Evolutionary conservation across 805 yeast species (phyloP), one percentile per base, ranked within the genome.

Genomic region (Candida cerambycidarum): DNA sequence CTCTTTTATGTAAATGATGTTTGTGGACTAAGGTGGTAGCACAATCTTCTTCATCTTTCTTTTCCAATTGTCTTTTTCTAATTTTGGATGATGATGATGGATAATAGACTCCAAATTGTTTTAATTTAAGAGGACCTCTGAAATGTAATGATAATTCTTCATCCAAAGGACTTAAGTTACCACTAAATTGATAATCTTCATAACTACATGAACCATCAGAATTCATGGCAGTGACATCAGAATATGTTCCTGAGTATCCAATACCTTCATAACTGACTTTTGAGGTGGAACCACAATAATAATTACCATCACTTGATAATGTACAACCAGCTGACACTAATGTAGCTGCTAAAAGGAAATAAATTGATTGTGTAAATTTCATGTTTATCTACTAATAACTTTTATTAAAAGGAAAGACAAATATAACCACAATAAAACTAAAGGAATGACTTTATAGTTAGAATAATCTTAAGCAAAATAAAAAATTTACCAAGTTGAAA

Each of bases 61-160:
- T 37, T 15, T 39, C 37, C 16, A 38, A 13, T 46, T 61, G 30
- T 62, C 73, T 47, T 67, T 74, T 62, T 39, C 75, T 75, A 49
- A 69, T 62, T 52, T 69, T 62, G 40, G 64, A 47, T 21, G 67
- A 48, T 31, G 74, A 52, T 18, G 78, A 59, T 50, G 88, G 90
- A 58, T 83, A 82, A 75, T 90, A 93, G 43, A 88, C 97, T 65
- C 90, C 97, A 60, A 93, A 89, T 69, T 88, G 88, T 58, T 73
- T 69, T 61, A 89, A 79, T 61, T 79, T 75, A 54, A 89, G 59
- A 28, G 96, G 96, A 56, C 96, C 96, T 74, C 96, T 83, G 75
- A 88, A 85, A 65, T 89, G 96, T 46, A 89, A 82, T 27, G 95
- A 82, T 48, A 89, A 69, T 65, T 89, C 96, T 72, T 88, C 93